A percentile compares a stretch with the other conserved stretches of the same genome.
Conservation (phyloP, 495 filamentous ascomycete species). For the Lasiosphaeria ovina region DNA sequence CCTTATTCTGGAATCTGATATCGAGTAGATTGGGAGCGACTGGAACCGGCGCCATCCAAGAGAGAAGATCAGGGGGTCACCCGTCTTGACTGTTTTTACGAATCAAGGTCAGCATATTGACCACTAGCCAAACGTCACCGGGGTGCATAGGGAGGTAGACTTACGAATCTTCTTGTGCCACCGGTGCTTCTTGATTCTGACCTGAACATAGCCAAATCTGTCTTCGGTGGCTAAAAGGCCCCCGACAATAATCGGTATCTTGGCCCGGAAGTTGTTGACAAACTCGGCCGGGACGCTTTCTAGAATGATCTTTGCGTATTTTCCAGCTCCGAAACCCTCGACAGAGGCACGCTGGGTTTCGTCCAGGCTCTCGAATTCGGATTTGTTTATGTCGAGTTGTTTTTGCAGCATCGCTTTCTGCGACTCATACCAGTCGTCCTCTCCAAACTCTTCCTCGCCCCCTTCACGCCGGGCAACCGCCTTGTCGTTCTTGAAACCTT, state of each 20-base stretch:
- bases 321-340: slow-evolving; percentile 90
- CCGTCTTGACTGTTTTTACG: slow-evolving; percentile 67
- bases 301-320: slow-evolving; percentile 86
- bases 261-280: slow-evolving; percentile 78
- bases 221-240: slow-evolving; percentile 90
- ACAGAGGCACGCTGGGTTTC: slow-evolving; percentile 73
- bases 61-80: slow-evolving; percentile 95
- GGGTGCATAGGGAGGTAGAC: not conserved
- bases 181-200: slow-evolving; percentile 92
- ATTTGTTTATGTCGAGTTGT: slow-evolving; percentile 89
- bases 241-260: slow-evolving; percentile 82
- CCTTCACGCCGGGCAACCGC: slow-evolving; percentile 62
- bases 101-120: not conserved
- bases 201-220: slow-evolving; percentile 90
- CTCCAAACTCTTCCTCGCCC: slow-evolving; percentile 76
- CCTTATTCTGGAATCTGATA: slow-evolving; percentile 85
- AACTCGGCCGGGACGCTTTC: slow-evolving; percentile 90
- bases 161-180: slow-evolving; percentile 94
- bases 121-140: not conserved
- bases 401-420: slow-evolving; percentile 95
- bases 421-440: slow-evolving; percentile 97
- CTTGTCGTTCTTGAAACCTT: slow-evolving; percentile 86
- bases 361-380: slow-evolving; percentile 84
- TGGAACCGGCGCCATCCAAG: slow-evolving; percentile 98
- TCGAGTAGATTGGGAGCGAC: slow-evolving; percentile 86